These are phyloP conservation scores for Prunella vulgaris DNA, from an alignment of 257 asterid species.

Conservation along the genomic window DNA sequence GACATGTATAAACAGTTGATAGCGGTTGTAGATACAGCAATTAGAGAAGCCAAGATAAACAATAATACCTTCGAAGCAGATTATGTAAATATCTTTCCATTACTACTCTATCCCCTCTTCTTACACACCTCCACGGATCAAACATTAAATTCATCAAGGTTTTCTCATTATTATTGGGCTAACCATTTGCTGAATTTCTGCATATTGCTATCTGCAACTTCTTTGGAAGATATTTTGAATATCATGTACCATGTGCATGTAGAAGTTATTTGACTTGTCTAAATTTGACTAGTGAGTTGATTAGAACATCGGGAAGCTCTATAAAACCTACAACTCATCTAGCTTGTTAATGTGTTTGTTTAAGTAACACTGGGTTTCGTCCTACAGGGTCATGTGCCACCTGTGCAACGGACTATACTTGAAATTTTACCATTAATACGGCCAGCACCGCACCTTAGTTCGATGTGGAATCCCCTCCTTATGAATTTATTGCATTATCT, in stretches of 20 bases:
- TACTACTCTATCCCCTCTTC: not conserved
- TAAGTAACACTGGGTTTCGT: conserved; percentile 15
- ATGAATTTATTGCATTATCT: conserved; percentile 62
- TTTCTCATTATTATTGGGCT: not conserved
- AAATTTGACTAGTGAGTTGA: conserved; percentile 7
- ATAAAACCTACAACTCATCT: conserved; percentile 13
- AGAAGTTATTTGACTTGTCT: conserved; percentile 16
- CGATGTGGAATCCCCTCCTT: conserved; percentile 80
- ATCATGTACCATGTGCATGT: not conserved
- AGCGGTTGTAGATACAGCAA: conserved; percentile 60
- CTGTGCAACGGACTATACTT: conserved; percentile 73
- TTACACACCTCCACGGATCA: not conserved
- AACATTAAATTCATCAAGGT: not conserved
- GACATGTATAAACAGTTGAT: conserved; percentile 70
- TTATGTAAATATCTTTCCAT: conserved; percentile 53
- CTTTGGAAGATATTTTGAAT: conserved; percentile 3
- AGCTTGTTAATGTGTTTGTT: conserved; percentile 4
- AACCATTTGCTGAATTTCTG: not conserved
- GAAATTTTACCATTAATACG: conserved; percentile 68
- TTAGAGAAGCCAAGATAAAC: conserved; percentile 54
- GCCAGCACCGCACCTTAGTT: conserved; percentile 72
- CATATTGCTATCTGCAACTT: conserved; percentile 9
- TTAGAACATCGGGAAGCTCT: conserved; percentile 16
- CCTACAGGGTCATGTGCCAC: conserved; percentile 80
- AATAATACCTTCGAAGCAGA: conserved; percentile 80